Base-by-base conservation (phyloP, 1,284 basidiomycete species). In the Phylloporus sp. region DNA sequence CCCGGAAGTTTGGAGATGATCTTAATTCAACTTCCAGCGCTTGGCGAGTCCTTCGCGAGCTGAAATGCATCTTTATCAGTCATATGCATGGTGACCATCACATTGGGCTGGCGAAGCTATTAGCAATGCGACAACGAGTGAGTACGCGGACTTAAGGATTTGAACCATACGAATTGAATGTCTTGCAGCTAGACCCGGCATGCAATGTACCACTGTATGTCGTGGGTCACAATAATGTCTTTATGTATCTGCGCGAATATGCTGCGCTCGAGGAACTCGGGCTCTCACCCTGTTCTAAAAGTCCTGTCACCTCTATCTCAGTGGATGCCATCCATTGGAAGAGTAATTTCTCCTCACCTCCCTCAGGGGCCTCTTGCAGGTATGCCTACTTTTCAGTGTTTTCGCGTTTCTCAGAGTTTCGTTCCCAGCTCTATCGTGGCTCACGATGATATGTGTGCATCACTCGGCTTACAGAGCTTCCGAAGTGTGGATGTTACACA, bases 1-100 rank as follows among this genome's bases (percentile, higher is more conserved):
- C 83, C 6, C 86, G 97, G 15, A 85, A 89, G 55, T 97, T 90
- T 69, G 95, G 95, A 1, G 76, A 81, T n/a, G 80, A 86, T 20
- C 75, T 73, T 7, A 63, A 75, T n/a, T 71, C 74, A 22, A 64
- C 75, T 3, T 70, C 72, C 20, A 82, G 81, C 60, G 85, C 84
- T 1, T 85, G 84, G 80, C 73, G 85, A n/a, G 81, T 90, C 17
- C 79, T 97, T 61, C 80, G 87, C n/a, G 80, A 91, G 56, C 76
- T 97, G 37, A 89, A 86, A 67, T 86, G 94, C 72, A 84, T 98
- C 34, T 98, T 91, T 76, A 82, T 98, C 68, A 95, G 92, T 68
- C 97, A 98, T 74, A 86, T 93, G 71, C 96, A 98, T 72, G 96
- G 86, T 1, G 97, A 98, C 74, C 96, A 98, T 75, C 96, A 98